Evolutionary conservation across 2,329 filamentous ascomycete species (phyloP), one percentile per base, ranked within the genome.

Genomic region (Arthroderma uncinatum): DNA sequence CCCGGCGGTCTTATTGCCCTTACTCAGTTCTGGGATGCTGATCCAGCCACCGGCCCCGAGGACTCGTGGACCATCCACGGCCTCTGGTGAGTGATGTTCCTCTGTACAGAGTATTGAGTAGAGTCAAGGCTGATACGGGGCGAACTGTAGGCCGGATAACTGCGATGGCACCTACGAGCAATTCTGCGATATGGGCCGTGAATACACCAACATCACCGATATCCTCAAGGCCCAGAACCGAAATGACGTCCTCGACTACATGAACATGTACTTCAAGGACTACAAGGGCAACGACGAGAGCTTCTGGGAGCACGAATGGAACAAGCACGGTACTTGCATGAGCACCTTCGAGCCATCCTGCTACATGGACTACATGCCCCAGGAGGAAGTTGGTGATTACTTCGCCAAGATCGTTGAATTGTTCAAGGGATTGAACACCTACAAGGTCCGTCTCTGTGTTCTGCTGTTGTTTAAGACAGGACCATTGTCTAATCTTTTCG

Each of bases 281-380:
- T 76, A 80, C 66, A 61, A 75, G 39, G 79, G 79, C 42, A 67
- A 78, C 30, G 76, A 79, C 62, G 78, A 82, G 63, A 70, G 65
- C 28, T 79, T 88, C 64, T 88, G 85, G 85, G 76, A 81, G 63
- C 83, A 86, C 70, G 85, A 88, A 66, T 88, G 83, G 80, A 76
- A 78, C 68, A 87, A 86, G 68, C 84, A 88, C 68, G 85, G 81
- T 33, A 87, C 84, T 10, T 88, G 85, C 71, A 82, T 88, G 65
- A 83, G 81, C 66, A 88, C 85, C 0, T 78, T 88, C 48, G 72
- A 83, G 1, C 79, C 83, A 0, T 65, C 72, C 19, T 88, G 85
- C 76, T 88, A 87, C 72, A 73, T 74, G 37, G 71, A 78, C 57
- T 79, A 80, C 64, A 68, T 73, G 33, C 65, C 78, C 0, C 79